Evolutionary conservation across 73 alveolate species (phyloP), one percentile per base, ranked within the genome.

Genomic region (Blepharisma stoltei): DNA sequence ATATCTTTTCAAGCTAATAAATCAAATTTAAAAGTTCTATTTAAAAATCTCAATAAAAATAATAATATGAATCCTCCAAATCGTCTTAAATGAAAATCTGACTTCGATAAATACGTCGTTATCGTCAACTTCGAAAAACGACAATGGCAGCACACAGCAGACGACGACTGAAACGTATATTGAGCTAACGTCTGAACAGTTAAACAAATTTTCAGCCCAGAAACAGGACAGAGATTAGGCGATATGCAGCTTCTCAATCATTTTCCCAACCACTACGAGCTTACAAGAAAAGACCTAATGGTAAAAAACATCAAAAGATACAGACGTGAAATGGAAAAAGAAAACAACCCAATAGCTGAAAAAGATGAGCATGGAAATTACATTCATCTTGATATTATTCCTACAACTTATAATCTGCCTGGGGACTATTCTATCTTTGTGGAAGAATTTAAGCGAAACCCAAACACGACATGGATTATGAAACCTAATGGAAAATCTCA

Each of bases 211-310:
- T 96, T 96, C 86, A 94, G 91, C 86, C 98, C 98, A 9, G 97
- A 96, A 81, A 87, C 95, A 27, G 97, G 96, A 25, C 90, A 90
- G 11, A 50, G 94, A 89, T 78, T 82, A 68, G 85, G 83, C 49
- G 93, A 86, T 54, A 27, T 50, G 78, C 91, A 96, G 93, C 88
- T 97, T 8, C 90, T 97, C 43, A 96, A 95, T 86, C 99, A 97
- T 83, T 96, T 94, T 81, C 99, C 99, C 46, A 97, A 97, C 93
- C 99, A 96, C 92, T 97, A 97, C 79, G 99, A 97, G 85, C 90
- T 97, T 25, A 97, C 99, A 20, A 85, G 99, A 70, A 97, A 97
- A 86, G 99, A 97, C 83, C 85, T 97, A 44, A 97, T 97, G 99
- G 99, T 95, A 8, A 95, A 95, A 84, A 97, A 97, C 79, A 90